A percentile compares a stretch with the other conserved stretches of the same genome.
Evolutionary conservation across 2,329 filamentous ascomycete genomes (phyloP).

Genomic region (Exophiala oligosperma): DNA sequence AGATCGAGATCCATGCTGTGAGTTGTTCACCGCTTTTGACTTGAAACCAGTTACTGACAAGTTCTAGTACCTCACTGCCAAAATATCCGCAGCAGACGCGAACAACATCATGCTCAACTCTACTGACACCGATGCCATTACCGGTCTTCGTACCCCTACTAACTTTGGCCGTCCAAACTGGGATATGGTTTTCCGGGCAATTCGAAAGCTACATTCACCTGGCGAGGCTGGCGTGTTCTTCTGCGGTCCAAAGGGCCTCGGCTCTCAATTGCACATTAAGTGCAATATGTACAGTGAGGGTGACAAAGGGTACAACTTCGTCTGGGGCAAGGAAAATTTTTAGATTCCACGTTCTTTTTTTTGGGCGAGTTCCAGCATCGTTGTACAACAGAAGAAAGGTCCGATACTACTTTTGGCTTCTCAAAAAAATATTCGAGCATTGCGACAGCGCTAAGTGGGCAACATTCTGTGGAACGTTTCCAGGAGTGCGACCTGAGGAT

Average conservation of each 20-base stretch:
- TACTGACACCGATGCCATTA: slow-evolving; percentile 81
- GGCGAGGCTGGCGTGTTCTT: slow-evolving; percentile 79
- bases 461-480: no score
- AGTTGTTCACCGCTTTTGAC: slow-evolving; percentile 22
- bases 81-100: slow-evolving; percentile 81
- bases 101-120: slow-evolving; percentile 89
- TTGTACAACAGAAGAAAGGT: not conserved
- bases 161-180: slow-evolving; percentile 87
- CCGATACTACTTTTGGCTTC: not conserved
- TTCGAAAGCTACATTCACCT: slow-evolving; percentile 74
- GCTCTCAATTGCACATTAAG: slow-evolving; percentile 74
- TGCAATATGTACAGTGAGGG: slow-evolving; percentile 82
- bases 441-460: no score
- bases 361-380: not conserved
- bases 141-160: slow-evolving; percentile 75
- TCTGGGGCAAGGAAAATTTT: slow-evolving; percentile 56
- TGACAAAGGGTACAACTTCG: slow-evolving; percentile 56
- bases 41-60: not conserved
- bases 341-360: slow-evolving; percentile 30
- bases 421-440: not conserved
- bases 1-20: slow-evolving; percentile 81
- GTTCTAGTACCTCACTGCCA: slow-evolving; percentile 72
- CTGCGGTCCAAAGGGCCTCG: slow-evolving; percentile 78
- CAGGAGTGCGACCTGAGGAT: no score
- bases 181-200: slow-evolving; percentile 85